Evolutionary conservation across 2,329 filamentous ascomycete species (phyloP).

Genomic region (Clonostachys byssicola): DNA sequence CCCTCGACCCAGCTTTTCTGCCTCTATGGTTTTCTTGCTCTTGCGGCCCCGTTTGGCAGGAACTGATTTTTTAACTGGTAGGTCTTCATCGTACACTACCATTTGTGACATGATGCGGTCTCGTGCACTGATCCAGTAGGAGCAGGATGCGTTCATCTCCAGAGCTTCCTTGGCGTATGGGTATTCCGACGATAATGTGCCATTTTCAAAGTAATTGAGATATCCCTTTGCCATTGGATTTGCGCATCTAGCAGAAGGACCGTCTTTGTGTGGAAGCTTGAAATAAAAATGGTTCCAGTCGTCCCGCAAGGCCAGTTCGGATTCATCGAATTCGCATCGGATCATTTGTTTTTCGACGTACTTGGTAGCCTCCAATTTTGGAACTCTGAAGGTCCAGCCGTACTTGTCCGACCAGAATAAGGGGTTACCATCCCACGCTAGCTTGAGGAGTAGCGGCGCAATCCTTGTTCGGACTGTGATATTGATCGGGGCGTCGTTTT

Average conservation of each 20-base stretch:
- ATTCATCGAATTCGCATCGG: constrained; percentile 76
- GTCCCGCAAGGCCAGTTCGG: constrained; percentile 58
- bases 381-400: constrained; percentile 88
- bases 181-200: constrained; percentile 82
- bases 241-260: constrained; percentile 75
- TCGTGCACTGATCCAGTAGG: constrained; percentile 96
- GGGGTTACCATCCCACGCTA: constrained; percentile 87
- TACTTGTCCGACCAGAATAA: constrained; percentile 90
- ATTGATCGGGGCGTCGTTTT: constrained; percentile 62
- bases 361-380: constrained; percentile 51
- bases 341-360: constrained; percentile 71
- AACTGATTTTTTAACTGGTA: constrained; percentile 6
- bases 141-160: constrained; percentile 98
- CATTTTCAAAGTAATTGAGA: constrained; percentile 84
- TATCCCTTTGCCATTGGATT: constrained; percentile 92
- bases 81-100: constrained; percentile 78
- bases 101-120: constrained; percentile 94
- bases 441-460: constrained; percentile 75
- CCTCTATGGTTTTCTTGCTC: not conserved
- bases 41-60: not conserved
- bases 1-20: constrained; percentile 37
- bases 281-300: constrained; percentile 71
- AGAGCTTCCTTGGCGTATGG: constrained; percentile 89
- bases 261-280: constrained; percentile 96
- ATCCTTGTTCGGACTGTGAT: constrained; percentile 85